Conservation (phyloP, 305 asterid species). For the Rubia peregrina region DNA sequence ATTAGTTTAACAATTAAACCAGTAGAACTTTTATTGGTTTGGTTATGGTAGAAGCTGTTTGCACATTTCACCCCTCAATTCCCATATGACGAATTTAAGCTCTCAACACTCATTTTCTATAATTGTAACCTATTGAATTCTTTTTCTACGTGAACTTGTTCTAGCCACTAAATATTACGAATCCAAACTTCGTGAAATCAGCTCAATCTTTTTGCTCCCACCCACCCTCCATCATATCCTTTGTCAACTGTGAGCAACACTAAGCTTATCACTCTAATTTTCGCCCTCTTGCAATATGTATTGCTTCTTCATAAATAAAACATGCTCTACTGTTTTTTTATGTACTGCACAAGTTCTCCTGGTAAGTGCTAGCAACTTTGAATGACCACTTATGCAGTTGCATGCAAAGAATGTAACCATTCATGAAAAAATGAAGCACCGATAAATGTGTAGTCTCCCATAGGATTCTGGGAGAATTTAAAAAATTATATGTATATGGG, state of each 20-base stretch:
- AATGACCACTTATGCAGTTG: not conserved
- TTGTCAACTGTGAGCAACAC: not conserved
- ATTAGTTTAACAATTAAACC: not conserved
- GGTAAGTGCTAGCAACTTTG: not conserved
- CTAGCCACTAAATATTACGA: not conserved
- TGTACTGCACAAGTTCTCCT: too few species aligned
- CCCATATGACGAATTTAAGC: not conserved
- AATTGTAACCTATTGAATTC: not conserved
- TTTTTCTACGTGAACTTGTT: constrained; percentile 1
- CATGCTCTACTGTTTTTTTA: not conserved
- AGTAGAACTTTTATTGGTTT: not conserved
- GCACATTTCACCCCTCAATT: not conserved
- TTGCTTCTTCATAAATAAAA: not conserved
- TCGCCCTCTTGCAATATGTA: too few species aligned
- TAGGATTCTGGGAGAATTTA: too few species aligned
- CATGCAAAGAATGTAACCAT: not conserved
- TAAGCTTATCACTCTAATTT: not conserved
- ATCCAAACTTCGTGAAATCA: too few species aligned
- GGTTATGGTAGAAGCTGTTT: not conserved
- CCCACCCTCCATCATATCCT: not conserved
- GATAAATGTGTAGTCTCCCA: not conserved
- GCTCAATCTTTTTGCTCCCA: not conserved
- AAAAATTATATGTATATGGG: too few species aligned
- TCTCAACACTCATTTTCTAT: not conserved
- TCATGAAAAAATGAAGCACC: not conserved